These are phyloP conservation scores for Clonostachys rhizophaga DNA, from an alignment of 2,329 filamentous ascomycete genomes.

Conservation along the genomic window DNA sequence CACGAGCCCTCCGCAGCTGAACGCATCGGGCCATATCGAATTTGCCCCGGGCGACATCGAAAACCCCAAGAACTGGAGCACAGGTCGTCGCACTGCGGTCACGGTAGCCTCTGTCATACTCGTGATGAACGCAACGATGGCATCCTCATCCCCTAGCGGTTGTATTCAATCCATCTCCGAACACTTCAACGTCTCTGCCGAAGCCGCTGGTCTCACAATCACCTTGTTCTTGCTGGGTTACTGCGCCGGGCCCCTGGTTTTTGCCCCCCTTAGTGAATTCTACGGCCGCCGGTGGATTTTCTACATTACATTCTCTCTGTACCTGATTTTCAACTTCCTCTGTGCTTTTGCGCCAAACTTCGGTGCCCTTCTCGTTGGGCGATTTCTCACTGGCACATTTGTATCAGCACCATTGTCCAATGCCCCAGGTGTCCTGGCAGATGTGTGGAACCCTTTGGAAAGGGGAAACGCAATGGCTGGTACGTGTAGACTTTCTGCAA, in stretches of 20 bases:
- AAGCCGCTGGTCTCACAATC: constrained; percentile 43
- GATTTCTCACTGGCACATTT: constrained; percentile 51
- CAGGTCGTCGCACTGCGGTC: constrained; percentile 28
- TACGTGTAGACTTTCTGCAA: too few species aligned
- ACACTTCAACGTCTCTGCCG: constrained; percentile 37
- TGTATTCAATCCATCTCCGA: constrained; percentile 19
- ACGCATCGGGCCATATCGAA: constrained; percentile 12
- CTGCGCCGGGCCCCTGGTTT: constrained; percentile 52
- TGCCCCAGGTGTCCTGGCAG: constrained; percentile 45
- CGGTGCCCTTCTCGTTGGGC: constrained; percentile 43
- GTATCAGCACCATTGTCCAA: constrained; percentile 44
- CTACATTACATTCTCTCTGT: constrained; percentile 40
- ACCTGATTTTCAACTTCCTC: constrained; percentile 45
- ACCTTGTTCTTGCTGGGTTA: constrained; percentile 53
- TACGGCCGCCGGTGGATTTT: constrained; percentile 51
- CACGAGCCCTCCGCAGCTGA: neutral
- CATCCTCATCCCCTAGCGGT: constrained; percentile 25
- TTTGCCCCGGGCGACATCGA: constrained; percentile 46
- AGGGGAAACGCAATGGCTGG: constrained; percentile 47
- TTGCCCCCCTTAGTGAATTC: constrained; percentile 53
- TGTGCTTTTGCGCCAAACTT: constrained; percentile 53
- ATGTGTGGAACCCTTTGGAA: constrained; percentile 47
- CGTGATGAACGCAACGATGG: constrained; percentile 51
- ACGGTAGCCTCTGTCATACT: constrained; percentile 36
- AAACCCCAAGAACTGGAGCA: constrained; percentile 43